Percentiles rank a stretch among this genome's conserved stretches.
These are phyloP conservation scores for Diaporthe citri DNA, from an alignment of 2,329 filamentous ascomycete species.

Conservation along the genomic window DNA sequence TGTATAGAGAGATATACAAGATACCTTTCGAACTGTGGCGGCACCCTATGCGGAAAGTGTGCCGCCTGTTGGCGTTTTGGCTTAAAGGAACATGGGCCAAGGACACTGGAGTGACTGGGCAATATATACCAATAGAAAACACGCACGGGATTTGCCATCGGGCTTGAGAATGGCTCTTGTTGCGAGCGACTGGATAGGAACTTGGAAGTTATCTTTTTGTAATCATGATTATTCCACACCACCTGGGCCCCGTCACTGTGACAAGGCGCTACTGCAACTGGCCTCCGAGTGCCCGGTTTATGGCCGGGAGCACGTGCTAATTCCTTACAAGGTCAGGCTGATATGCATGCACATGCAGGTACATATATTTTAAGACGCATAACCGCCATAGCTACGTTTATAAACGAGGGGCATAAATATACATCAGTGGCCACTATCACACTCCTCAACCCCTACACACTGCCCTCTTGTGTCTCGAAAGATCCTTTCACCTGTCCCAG, in stretches of 20 bases:
- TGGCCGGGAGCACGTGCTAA: background rate
- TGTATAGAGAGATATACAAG: slow-evolving; percentile 37
- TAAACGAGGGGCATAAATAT: background rate
- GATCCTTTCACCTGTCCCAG: no score
- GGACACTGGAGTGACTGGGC: slow-evolving; percentile 22
- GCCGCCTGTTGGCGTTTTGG: slow-evolving; percentile 30
- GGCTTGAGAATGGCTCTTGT: slow-evolving; percentile 19
- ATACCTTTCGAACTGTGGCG: slow-evolving; percentile 20
- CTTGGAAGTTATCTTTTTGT: slow-evolving; percentile 21
- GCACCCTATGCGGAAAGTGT: slow-evolving; percentile 13
- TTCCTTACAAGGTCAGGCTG: background rate
- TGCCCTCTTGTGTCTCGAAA: background rate
- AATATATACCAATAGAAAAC: slow-evolving; percentile 40
- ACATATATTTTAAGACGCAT: background rate
- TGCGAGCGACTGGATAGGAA: slow-evolving; percentile 23
- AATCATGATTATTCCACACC: slow-evolving; percentile 15
- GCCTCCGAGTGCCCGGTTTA: background rate
- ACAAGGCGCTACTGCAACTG: background rate
- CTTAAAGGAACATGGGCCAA: slow-evolving; percentile 24
- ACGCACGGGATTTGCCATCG: slow-evolving; percentile 6
- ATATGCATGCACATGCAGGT: background rate
- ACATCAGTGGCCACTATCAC: no score
- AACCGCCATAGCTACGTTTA: background rate
- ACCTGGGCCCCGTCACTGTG: background rate
- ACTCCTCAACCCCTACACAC: background rate